Percentiles rank a stretch among this genome's conserved stretches.
These are phyloP conservation scores for Tetracladium setigerum DNA, from an alignment of 495 filamentous ascomycete species.

Conservation along the genomic window DNA sequence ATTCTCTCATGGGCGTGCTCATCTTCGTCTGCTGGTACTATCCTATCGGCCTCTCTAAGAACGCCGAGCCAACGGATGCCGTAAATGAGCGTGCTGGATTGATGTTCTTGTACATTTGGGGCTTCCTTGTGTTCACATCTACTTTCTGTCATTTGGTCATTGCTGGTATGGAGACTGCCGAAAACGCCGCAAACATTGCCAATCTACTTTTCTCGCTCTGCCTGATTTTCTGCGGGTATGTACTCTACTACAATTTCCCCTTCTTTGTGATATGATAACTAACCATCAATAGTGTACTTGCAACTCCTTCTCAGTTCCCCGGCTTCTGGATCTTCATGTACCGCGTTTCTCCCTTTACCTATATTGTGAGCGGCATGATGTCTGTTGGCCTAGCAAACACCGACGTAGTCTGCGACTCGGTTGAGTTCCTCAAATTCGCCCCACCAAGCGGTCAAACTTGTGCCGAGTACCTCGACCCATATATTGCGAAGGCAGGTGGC, in stretches of 20 bases:
- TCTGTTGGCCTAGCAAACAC: slow-evolving; percentile 54
- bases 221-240: slow-evolving; percentile 52
- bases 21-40: slow-evolving; percentile 65
- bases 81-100: slow-evolving; percentile 34
- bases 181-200: slow-evolving; percentile 67
- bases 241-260: slow-evolving; percentile 34
- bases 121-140: slow-evolving; percentile 59
- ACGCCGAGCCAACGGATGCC: slow-evolving; percentile 47
- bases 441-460: slow-evolving; percentile 49
- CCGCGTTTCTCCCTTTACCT: slow-evolving; percentile 66
- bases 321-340: slow-evolving; percentile 86
- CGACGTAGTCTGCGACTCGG: slow-evolving; percentile 46
- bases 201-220: slow-evolving; percentile 56
- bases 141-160: slow-evolving; percentile 57
- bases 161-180: slow-evolving; percentile 41
- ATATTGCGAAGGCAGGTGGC: slow-evolving; percentile 38
- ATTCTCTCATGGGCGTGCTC: slow-evolving; percentile 57
- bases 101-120: slow-evolving; percentile 18
- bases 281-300: slow-evolving; percentile 16
- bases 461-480: slow-evolving; percentile 44
- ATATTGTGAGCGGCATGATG: slow-evolving; percentile 59
- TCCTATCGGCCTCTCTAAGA: slow-evolving; percentile 26
- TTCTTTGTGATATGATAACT: not conserved
- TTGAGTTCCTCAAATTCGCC: slow-evolving; percentile 50
- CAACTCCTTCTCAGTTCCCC: slow-evolving; percentile 45